Conservation (phyloP, 345 rosid species). For the Balakata baccata region DNA sequence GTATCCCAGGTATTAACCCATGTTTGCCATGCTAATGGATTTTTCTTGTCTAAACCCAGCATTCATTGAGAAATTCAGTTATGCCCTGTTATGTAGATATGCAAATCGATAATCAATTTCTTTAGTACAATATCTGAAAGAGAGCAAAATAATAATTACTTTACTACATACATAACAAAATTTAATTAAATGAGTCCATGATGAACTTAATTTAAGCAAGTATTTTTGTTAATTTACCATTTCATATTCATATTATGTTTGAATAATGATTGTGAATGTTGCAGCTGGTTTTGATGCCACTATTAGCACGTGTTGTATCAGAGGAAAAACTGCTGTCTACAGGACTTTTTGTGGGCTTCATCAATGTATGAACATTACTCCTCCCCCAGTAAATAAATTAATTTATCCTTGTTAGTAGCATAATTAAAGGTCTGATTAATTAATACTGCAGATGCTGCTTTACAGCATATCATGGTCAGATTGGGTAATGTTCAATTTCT, state of each 20-base stretch:
- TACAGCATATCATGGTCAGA: conserved; percentile 71
- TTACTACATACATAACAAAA: no score
- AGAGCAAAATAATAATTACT: no score
- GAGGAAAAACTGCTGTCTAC: conserved; percentile 70
- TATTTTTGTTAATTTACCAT: no score
- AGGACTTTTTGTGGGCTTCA: conserved; percentile 49
- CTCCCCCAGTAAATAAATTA: neutral
- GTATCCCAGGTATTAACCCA: conserved; percentile 52
- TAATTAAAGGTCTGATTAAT: neutral
- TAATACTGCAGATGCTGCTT: conserved; percentile 53
- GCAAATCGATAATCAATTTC: no score
- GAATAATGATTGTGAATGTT: conserved; percentile 9
- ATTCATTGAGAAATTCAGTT: no score
- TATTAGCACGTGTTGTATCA: conserved; percentile 47
- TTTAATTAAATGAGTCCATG: no score
- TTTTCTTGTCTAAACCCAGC: no score
- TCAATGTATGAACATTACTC: conserved; percentile 36
- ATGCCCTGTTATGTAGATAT: no score
- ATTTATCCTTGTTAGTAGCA: neutral
- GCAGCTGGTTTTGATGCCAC: conserved; percentile 75
- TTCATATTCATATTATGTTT: no score
- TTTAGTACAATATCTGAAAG: no score
- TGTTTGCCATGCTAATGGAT: neutral
- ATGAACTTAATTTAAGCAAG: no score
- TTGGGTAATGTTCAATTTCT: conserved; percentile 53